phyloP scores from a whole-genome alignment of 2,329 filamentous ascomycete species.

The Trichoderma sp. region DNA sequence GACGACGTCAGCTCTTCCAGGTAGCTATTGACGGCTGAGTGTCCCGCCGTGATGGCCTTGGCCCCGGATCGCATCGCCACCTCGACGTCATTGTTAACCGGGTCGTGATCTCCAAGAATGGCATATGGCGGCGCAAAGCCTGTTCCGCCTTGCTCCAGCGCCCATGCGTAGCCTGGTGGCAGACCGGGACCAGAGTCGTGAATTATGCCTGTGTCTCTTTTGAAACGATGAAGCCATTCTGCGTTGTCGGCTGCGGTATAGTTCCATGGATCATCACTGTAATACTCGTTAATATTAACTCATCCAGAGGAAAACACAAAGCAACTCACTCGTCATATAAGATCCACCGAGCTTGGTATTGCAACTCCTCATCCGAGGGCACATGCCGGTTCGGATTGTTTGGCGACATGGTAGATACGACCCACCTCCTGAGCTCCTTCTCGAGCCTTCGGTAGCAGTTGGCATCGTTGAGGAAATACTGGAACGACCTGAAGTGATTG shows the following conservation, averaged over 20 bases:
- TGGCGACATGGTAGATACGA: conserved; percentile 54
- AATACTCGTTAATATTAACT: not conserved
- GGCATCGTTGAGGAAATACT: conserved; percentile 59
- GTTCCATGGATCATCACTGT: conserved; percentile 40
- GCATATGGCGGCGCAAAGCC: conserved; percentile 60
- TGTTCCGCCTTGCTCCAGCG: conserved; percentile 51
- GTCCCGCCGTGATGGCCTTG: conserved; percentile 48
- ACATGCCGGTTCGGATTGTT: conserved; percentile 62
- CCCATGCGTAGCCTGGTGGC: conserved; percentile 46
- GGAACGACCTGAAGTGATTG: conserved; percentile 29
- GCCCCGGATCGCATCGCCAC: conserved; percentile 41
- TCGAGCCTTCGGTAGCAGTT: conserved; percentile 62
- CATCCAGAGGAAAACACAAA: not conserved
- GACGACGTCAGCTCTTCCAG: conserved; percentile 47
- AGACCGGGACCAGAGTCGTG: conserved; percentile 55
- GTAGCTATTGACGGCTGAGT: conserved; percentile 51
- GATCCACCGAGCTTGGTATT: conserved; percentile 64
- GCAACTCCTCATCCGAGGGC: conserved; percentile 63
- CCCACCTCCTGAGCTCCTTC: conserved; percentile 55
- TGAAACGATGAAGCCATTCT: conserved; percentile 65
- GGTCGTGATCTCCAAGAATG: conserved; percentile 44
- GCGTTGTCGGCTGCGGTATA: conserved; percentile 44
- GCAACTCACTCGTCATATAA: conserved; percentile 60
- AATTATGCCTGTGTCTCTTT: conserved; percentile 57
- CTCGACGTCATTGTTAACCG: conserved; percentile 40